phyloP scores from a whole-genome alignment of 2,329 filamentous ascomycete species.

The Cladosporium halotolerans region DNA sequence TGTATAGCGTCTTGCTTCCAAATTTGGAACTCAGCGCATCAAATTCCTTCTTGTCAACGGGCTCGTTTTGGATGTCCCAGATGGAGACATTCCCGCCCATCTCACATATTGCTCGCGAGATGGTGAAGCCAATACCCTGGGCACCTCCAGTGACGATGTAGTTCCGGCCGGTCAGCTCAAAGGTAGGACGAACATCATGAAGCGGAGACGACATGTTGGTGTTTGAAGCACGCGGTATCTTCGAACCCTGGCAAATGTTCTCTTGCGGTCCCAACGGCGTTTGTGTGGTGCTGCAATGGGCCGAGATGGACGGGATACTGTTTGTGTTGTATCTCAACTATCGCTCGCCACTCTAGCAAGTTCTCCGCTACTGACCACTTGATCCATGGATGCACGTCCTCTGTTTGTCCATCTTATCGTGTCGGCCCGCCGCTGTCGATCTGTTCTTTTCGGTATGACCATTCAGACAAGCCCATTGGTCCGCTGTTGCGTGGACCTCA shows the following conservation, averaged over 20 bases:
- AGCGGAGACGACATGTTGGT: neutral
- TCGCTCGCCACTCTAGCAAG: no score
- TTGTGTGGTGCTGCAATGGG: no score
- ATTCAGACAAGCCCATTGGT: neutral
- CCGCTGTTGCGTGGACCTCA: neutral
- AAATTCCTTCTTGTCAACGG: conserved; percentile 17
- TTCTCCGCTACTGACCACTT: no score
- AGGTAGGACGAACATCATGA: conserved; percentile 6
- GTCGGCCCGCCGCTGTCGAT: neutral
- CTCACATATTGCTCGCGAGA: conserved; percentile 23
- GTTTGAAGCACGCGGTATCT: no score
- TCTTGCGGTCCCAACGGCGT: no score
- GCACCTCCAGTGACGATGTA: conserved; percentile 25
- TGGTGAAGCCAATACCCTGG: conserved; percentile 23
- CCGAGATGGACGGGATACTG: no score
- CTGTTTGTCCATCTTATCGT: neutral
- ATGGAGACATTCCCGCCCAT: conserved; percentile 48
- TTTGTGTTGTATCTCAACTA: no score
- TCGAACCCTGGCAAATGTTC: no score
- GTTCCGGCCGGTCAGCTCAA: conserved; percentile 20
- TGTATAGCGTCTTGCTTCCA: conserved; percentile 50
- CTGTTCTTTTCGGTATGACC: neutral
- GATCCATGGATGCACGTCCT: neutral
- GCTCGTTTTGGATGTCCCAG: conserved; percentile 50
- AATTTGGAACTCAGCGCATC: conserved; percentile 44